Percentiles rank a stretch among this genome's conserved stretches.
Conservation (phyloP, 805 yeast genomes). For the Candida bentonensis region DNA sequence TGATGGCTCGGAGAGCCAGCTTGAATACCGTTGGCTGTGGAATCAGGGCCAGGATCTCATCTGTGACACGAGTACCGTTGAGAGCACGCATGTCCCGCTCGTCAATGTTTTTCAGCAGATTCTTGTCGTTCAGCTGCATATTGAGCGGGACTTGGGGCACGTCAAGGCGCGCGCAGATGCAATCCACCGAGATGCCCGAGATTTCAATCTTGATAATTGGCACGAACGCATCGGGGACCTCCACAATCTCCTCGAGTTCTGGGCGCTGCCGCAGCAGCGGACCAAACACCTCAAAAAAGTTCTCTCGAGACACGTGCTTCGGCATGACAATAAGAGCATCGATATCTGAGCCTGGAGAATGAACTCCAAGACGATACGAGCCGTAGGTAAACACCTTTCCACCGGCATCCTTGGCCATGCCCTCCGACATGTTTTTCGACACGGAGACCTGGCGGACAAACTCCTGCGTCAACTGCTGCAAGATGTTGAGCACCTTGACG, state of each 20-base stretch:
- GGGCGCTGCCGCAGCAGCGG: constrained; percentile 53
- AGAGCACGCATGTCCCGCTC: constrained; percentile 81
- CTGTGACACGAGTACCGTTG: constrained; percentile 96
- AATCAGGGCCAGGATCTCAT: constrained; percentile 75
- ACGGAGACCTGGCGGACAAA: constrained; percentile 75
- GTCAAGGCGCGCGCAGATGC: constrained; percentile 72
- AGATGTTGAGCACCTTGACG: constrained; percentile 50
- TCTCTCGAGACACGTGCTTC: constrained; percentile 81
- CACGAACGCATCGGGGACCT: constrained; percentile 96
- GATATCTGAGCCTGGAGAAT: constrained; percentile 97
- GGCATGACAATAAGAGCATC: constrained; percentile 96
- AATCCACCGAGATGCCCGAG: constrained; percentile 84
- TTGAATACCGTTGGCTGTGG: constrained; percentile 90
- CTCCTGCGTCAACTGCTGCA: constrained; percentile 64
- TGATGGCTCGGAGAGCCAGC: constrained; percentile 82
- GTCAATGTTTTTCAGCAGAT: constrained; percentile 71
- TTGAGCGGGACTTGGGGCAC: constrained; percentile 69
- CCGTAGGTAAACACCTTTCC: constrained; percentile 97
- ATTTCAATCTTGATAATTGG: constrained; percentile 87
- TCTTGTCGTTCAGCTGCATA: constrained; percentile 70
- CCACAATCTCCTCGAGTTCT: constrained; percentile 79
- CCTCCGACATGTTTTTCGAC: constrained; percentile 85
- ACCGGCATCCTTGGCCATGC: constrained; percentile 95
- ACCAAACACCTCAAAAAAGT: constrained; percentile 74
- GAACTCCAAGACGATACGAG: constrained; percentile 86